phyloP scores from a whole-genome alignment of 371 early-diverging fungal genomes.

The Paramicrosporidium saccamoebae region DNA sequence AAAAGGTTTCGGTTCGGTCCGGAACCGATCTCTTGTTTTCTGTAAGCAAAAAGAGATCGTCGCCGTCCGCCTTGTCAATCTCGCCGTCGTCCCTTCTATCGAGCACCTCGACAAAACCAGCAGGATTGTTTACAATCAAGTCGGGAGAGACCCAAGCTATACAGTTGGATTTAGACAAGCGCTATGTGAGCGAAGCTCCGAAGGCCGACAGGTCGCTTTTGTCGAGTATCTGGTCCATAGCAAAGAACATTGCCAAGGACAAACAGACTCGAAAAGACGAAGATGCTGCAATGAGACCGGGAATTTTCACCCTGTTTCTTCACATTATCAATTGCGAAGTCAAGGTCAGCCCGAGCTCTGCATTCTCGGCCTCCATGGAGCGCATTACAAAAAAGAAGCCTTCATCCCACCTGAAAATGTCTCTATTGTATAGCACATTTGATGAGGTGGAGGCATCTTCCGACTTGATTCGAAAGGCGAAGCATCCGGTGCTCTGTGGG shows the following conservation, averaged over 20 bases:
- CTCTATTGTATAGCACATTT: constrained; percentile 24
- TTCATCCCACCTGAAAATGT: constrained; percentile 28
- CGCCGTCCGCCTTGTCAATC: no score
- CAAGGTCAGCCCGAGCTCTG: constrained; percentile 12
- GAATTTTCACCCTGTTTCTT: constrained; percentile 19
- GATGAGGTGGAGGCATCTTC: constrained; percentile 41
- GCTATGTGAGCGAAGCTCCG: no score
- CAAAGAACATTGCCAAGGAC: no score
- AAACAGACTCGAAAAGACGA: no score
- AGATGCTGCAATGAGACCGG: no score
- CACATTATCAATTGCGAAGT: constrained; percentile 23
- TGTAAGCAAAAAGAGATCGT: no score
- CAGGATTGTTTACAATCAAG: constrained; percentile 23
- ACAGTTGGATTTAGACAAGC: no score
- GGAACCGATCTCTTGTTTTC: no score
- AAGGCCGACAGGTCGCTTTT: no score
- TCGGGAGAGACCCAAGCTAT: constrained; percentile 17
- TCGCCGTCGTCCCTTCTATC: no score
- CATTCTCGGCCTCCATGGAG: constrained; percentile 39
- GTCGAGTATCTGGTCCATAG: no score
- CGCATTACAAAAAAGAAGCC: constrained; percentile 61
- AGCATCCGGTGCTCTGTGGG: constrained; percentile 16
- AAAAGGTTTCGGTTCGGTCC: constrained; percentile 19
- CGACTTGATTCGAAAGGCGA: constrained; percentile 4
- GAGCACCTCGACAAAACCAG: no score